A percentile compares a stretch with the other conserved stretches of the same genome.
phyloP scores from a whole-genome alignment of 2,329 filamentous ascomycete species.

The Orbilia ellipsospora region DNA sequence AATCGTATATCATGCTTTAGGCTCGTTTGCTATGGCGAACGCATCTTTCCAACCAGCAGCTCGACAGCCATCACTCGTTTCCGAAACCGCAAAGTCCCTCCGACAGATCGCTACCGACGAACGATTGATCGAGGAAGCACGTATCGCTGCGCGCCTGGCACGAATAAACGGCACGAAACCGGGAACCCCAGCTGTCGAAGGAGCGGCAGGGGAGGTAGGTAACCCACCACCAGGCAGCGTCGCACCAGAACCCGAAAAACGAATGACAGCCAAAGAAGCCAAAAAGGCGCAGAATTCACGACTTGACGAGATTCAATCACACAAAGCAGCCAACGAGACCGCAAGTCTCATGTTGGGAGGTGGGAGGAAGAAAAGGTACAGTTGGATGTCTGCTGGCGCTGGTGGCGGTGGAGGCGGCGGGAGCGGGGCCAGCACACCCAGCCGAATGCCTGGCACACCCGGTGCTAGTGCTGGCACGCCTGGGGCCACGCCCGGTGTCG shows the following conservation, averaged over 20 bases:
- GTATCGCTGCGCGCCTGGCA: slow-evolving; percentile 29
- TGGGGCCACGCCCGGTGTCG: slow-evolving; percentile 18
- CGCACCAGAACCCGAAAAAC: slow-evolving; percentile 51
- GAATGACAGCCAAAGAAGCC: slow-evolving; percentile 58
- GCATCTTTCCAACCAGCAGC: slow-evolving; percentile 20
- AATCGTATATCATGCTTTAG: slow-evolving; percentile 9
- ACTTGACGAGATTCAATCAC: slow-evolving; percentile 58
- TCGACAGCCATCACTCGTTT: slow-evolving; percentile 27
- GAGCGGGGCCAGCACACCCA: slow-evolving; percentile 48
- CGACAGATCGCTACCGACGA: slow-evolving; percentile 41
- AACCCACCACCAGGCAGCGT: slow-evolving; percentile 37
- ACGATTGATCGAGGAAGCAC: slow-evolving; percentile 48
- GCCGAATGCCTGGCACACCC: slow-evolving; percentile 28
- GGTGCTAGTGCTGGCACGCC: slow-evolving; percentile 27
- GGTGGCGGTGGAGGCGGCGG: slow-evolving; percentile 54
- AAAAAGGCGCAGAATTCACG: slow-evolving; percentile 58
- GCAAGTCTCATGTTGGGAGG: slow-evolving; percentile 59
- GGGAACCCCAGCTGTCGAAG: slow-evolving; percentile 39
- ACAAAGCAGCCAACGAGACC: slow-evolving; percentile 59
- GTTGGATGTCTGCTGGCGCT: slow-evolving; percentile 57
- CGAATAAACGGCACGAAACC: slow-evolving; percentile 47
- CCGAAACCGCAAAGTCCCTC: slow-evolving; percentile 41
- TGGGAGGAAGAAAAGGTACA: slow-evolving; percentile 59
- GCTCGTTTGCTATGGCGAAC: slow-evolving; percentile 45
- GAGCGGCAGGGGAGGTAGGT: slow-evolving; percentile 11